Conservation (phyloP, 1,284 basidiomycete species). For the Puccinia brachypodii region DNA sequence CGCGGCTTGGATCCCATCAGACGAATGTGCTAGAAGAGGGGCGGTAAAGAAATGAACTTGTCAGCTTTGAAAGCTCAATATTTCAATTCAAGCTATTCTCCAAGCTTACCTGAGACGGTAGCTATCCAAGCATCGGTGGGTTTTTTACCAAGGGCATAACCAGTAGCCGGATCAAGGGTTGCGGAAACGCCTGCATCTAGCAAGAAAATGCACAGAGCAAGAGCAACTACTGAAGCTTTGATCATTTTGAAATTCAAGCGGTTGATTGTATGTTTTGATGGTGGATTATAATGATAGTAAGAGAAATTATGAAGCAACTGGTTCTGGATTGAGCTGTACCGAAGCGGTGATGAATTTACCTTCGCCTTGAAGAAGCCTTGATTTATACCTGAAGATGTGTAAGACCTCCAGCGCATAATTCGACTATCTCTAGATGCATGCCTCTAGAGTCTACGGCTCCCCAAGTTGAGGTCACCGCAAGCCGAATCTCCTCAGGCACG, state of each 20-base stretch:
- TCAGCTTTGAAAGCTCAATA: not conserved
- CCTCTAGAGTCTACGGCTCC: not conserved
- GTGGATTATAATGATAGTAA: not conserved
- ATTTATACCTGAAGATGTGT: not conserved
- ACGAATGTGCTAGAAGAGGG: not conserved
- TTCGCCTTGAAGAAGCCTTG: not conserved
- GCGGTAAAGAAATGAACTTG: no score
- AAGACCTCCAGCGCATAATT: not conserved
- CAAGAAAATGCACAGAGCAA: not conserved
- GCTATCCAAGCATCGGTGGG: constrained; percentile 14
- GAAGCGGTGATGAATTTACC: not conserved
- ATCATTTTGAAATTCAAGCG: not conserved
- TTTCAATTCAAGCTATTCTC: not conserved
- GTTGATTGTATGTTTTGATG: not conserved
- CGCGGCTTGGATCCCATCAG: not conserved
- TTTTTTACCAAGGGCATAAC: not conserved
- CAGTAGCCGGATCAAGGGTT: constrained; percentile 26
- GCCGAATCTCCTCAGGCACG: not conserved
- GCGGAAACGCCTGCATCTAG: not conserved
- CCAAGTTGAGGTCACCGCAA: not conserved
- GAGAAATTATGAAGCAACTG: not conserved
- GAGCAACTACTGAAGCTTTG: not conserved
- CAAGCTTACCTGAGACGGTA: not conserved
- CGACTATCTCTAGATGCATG: not conserved
- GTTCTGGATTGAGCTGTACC: not conserved